Conservation (phyloP, 164 flowering plant genomes). For the Magnolia changhungtana region DNA sequence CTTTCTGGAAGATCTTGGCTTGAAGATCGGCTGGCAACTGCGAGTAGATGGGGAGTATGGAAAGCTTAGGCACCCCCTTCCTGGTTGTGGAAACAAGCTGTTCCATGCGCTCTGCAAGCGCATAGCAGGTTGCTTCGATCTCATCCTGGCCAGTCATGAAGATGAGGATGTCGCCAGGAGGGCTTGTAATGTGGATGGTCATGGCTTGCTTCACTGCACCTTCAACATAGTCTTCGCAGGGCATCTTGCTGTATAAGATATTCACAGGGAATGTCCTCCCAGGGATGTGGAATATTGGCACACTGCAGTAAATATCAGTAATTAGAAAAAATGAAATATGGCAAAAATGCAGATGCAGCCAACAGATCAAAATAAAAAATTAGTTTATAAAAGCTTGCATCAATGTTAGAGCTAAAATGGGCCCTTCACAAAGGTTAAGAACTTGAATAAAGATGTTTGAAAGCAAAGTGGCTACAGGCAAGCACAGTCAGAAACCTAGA, state of each 20-base stretch:
- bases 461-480: no score
- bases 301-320: constrained; percentile 40
- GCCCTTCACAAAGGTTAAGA: no score
- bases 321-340: background rate
- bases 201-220: constrained; percentile 97
- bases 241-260: constrained; percentile 69
- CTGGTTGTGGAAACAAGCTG: constrained; percentile 65
- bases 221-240: constrained; percentile 93
- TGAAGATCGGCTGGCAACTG: constrained; percentile 97
- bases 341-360: background rate
- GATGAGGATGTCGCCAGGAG: constrained; percentile 92
- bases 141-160: constrained; percentile 99
- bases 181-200: constrained; percentile 83
- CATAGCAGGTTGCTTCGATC: constrained; percentile 93
- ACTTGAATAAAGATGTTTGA: no score
- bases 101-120: constrained; percentile 87
- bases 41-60: constrained; percentile 90
- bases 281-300: constrained; percentile 85
- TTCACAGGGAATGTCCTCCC: constrained; percentile 94
- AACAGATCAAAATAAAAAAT: background rate
- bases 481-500: no score
- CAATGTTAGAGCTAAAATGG: no score
- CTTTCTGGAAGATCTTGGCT: constrained; percentile 90
- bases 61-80: constrained; percentile 65
- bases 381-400: background rate